Evolutionary conservation across 176 grass and related monocot species (phyloP), one percentile per base, ranked within the genome.

Genomic region (Oryza glaberrima): DNA sequence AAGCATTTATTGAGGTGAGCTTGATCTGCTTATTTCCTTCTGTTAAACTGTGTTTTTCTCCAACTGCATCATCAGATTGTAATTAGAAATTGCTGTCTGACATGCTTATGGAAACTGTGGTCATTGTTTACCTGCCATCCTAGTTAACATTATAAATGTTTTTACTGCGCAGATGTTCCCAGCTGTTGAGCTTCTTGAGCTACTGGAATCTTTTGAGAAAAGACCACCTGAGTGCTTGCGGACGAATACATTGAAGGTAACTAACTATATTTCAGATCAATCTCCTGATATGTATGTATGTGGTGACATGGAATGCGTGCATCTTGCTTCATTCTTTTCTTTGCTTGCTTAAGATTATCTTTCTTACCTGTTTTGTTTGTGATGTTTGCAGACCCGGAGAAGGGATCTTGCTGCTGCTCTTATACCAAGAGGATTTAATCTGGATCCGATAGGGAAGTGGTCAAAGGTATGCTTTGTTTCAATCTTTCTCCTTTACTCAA

Each of bases 371-470:
- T 22, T 40, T 84, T 22, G 5, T 77, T 78, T 7, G 12, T 28
- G 17, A 28, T 66, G 16, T 67, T 82, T 75, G 43, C 82, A 99
- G 97, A 99, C 97, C 1, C 85, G 97, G 46, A 94, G 94, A 64
- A 94, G 97, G 72, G 97, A 99, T 92, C 93, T 99, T 77, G 97
- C 94, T 60, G 97, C 91, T 80, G 91, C 94, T 91, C 90, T 99
- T 90, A 92, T 99, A 77, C 93, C 94, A 77, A 95, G 97, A 90
- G 97, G 96, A 58, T 94, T 99, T 71, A 99, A 99, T 94, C 79
- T 99, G 43, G 97, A 99, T 77, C 97, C 92, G 5, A 94, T 99
- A 73, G 97, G 97, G 4, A 99, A 96, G 77, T 99, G 97, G 94
- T 99, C 97, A 90, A 96, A 99, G 97, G 97, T 99, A 88, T 52